Percentiles rank a stretch among this genome's conserved stretches.
Evolutionary conservation across 2,329 filamentous ascomycete species (phyloP).

Genomic region (Trichoderma semiorbis): DNA sequence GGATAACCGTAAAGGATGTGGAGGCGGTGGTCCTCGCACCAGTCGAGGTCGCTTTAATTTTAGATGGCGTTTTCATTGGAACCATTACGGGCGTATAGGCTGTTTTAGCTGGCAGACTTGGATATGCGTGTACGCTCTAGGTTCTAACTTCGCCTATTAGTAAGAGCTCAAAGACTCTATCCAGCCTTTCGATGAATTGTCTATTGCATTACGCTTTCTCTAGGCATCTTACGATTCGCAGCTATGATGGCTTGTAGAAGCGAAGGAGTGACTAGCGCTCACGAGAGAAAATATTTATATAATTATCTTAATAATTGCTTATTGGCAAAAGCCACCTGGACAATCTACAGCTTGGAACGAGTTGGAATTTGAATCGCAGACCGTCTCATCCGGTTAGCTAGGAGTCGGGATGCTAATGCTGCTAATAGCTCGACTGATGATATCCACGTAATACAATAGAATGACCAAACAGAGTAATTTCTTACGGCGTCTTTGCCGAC

Average conservation of each 20-base stretch:
- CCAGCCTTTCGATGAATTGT: background rate
- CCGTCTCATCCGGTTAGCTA: background rate
- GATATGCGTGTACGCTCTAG: background rate
- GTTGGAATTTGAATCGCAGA: background rate
- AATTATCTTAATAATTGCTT: background rate
- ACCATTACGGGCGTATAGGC: background rate
- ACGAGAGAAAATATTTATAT: background rate
- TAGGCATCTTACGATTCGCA: background rate
- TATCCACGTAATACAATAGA: background rate
- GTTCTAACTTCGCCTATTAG: background rate
- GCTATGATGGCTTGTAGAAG: background rate
- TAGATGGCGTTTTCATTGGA: background rate
- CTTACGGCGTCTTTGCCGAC: background rate
- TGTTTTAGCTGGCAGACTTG: background rate
- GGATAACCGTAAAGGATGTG: background rate
- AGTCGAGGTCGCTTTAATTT: background rate
- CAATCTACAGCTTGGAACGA: background rate
- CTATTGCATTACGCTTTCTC: background rate
- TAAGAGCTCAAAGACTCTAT: background rate
- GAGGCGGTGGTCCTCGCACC: background rate
- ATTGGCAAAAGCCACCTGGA: background rate
- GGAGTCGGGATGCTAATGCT: background rate
- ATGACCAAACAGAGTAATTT: background rate
- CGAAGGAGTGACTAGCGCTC: background rate
- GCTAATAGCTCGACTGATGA: background rate